phyloP scores from a whole-genome alignment of 306 rosid genomes.

The Prunus mongolica region DNA sequence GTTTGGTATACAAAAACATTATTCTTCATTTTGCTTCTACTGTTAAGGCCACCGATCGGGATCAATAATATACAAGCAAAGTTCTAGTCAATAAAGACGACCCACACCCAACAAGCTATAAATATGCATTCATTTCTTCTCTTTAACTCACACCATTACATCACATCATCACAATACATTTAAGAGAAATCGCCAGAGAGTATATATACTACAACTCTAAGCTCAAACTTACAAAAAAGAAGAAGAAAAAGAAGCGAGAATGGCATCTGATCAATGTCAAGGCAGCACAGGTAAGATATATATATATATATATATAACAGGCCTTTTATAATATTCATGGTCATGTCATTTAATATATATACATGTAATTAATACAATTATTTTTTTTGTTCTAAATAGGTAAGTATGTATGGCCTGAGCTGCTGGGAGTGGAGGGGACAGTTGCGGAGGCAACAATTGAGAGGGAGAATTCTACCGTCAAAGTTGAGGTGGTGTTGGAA shows the following conservation, averaged over 20 bases:
- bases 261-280: neutral
- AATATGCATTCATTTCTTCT: neutral
- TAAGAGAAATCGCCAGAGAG: neutral
- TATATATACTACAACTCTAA: neutral
- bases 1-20: neutral
- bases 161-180: neutral
- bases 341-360: neutral
- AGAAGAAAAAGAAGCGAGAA: neutral
- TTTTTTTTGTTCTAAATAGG: neutral
- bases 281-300: neutral
- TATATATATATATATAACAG: no score
- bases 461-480: slow-evolving; percentile 37
- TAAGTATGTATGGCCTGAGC: slow-evolving; percentile 55
- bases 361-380: neutral
- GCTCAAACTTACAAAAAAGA: neutral
- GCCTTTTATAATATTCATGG: no score
- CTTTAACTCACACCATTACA: neutral
- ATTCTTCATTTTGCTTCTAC: neutral
- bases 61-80: neutral
- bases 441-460: slow-evolving; percentile 30
- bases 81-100: neutral
- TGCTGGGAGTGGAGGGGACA: slow-evolving; percentile 39
- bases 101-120: neutral
- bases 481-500: slow-evolving; percentile 5
- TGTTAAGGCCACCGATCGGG: neutral